Evolutionary conservation across 306 rosid genomes (phyloP), one percentile per base, ranked within the genome.

Genomic region (Dalbergia cultrata): DNA sequence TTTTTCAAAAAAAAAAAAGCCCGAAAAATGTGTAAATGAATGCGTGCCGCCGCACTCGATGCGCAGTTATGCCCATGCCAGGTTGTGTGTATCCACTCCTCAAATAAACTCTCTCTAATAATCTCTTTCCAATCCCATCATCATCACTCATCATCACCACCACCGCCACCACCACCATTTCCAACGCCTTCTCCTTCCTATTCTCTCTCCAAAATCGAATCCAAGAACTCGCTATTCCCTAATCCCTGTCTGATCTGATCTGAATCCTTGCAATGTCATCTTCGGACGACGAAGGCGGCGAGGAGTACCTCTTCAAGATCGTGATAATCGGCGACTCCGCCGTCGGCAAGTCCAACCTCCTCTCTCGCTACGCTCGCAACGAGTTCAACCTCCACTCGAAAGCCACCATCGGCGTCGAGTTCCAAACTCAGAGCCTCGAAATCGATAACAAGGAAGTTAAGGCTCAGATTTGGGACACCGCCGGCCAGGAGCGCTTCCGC

Each of bases 401-500:
- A 82, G 97, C 98, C 52, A 94, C 98, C n/a, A 94, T 94, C 67
- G 98, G 97, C 4, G 98, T 94, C 1, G 98, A 94, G 84, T 94
- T 94, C 63, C 97, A 90, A 89, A 94, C 98, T 5, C 98, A 90
- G 85, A 89, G 88, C 75, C 54, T 94, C 87, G 97, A 90, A 22
- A 89, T 94, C 37, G 97, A 92, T 10, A 90, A 92, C 70, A 94
- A 94, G 57, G 94, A 94, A 56, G 97, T 94, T 45, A 94, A 92
- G 81, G 97, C 98, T 53, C 98, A 94, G 98, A 92, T 94, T 92
- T 94, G 98, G 98, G 98, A 94, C 85, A 94, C 98, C 47, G 98
- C 98, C 7, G 98, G 98, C 67, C 98, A 94, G 67, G 98, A 94
- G 18, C 90, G 98, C 10, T 94, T 94, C 79, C 90, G 98, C 11